Evolutionary conservation across 331 rosid genomes (phyloP), one percentile per base, ranked within the genome.

Genomic region (Pyracantha coccinea): DNA sequence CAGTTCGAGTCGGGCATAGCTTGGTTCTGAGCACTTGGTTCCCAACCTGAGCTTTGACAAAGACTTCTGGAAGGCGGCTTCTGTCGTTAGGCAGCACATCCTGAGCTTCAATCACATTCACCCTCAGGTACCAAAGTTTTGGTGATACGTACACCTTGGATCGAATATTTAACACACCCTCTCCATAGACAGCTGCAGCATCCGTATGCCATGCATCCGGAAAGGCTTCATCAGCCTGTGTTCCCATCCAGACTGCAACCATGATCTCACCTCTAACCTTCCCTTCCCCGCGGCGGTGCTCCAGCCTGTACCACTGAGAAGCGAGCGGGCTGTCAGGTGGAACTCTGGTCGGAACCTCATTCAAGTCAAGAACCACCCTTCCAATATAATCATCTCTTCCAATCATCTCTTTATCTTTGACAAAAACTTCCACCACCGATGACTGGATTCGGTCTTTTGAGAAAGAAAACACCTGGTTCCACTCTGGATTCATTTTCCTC

Each of bases 181-280:
- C 96, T 5, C 98, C 98, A 71, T 55, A 85, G 8, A 81, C 98
- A 14, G 90, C 70, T 29, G 97, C 97, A n/a, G 96, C 91, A 75
- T 93, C 97, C 8, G 97, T 83, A 78, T 91, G 94, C 96, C 96
- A 93, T 25, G 98, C 91, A 66, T 93, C 94, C 52, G 97, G 82
- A 70, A 93, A 93, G 47, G 97, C 95, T 80, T 91, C 98, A 66
- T 93, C 98, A 41, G 98, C 97, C 62, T 93, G 98, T 55, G 97
- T 93, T 66, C 98, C 98, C 93, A 91, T 91, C 98, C 98, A 93
- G 1, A 91, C 96, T 33, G 96, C 96, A 54, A 93, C 80, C 98
- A 93, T 93, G 71, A 93, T 82, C 28, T 93, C 97, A 11, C 98
- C 98, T 38, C 86, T 68, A 4, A 91, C 89, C 61, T 83, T 91